These are phyloP conservation scores for Colletotrichum simmondsii DNA, from an alignment of 2,329 filamentous ascomycete genomes.

Conservation along the genomic window DNA sequence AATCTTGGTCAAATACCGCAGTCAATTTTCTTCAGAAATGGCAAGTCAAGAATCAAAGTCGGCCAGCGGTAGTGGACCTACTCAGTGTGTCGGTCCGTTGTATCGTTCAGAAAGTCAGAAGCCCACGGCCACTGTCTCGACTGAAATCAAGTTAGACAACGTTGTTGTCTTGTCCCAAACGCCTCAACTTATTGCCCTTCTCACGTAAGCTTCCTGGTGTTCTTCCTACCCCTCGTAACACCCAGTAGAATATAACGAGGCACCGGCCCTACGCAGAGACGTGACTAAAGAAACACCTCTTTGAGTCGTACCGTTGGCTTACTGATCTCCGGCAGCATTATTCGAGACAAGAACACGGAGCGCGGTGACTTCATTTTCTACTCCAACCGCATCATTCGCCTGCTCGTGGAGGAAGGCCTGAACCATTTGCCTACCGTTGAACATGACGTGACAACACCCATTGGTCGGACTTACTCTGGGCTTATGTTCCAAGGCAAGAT, in stretches of 20 bases:
- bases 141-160: slow-evolving; percentile 82
- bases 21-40: slow-evolving; percentile 4
- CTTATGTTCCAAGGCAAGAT: slow-evolving; percentile 98
- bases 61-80: slow-evolving; percentile 39
- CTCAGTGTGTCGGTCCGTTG: slow-evolving; percentile 80
- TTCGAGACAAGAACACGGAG: slow-evolving; percentile 88
- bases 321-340: slow-evolving; percentile 74
- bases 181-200: slow-evolving; percentile 93
- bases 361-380: slow-evolving; percentile 99
- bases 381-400: slow-evolving; percentile 96
- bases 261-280: neutral
- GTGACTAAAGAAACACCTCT: neutral
- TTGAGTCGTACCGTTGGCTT: slow-evolving; percentile 9
- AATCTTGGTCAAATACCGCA: neutral
- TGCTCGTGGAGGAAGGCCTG: slow-evolving; percentile 95
- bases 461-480: slow-evolving; percentile 87
- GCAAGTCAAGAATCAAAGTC: slow-evolving; percentile 21
- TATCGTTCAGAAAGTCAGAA: slow-evolving; percentile 83
- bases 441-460: slow-evolving; percentile 89
- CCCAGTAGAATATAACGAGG: neutral
- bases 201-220: slow-evolving; percentile 78
- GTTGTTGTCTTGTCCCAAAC: slow-evolving; percentile 92
- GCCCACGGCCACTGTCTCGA: slow-evolving; percentile 89
- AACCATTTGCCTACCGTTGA: slow-evolving; percentile 95
- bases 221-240: slow-evolving; percentile 17